Evolutionary conservation across 192 early-diverging fungal species (phyloP).

Genomic region (Martensiomyces pterosporus): DNA sequence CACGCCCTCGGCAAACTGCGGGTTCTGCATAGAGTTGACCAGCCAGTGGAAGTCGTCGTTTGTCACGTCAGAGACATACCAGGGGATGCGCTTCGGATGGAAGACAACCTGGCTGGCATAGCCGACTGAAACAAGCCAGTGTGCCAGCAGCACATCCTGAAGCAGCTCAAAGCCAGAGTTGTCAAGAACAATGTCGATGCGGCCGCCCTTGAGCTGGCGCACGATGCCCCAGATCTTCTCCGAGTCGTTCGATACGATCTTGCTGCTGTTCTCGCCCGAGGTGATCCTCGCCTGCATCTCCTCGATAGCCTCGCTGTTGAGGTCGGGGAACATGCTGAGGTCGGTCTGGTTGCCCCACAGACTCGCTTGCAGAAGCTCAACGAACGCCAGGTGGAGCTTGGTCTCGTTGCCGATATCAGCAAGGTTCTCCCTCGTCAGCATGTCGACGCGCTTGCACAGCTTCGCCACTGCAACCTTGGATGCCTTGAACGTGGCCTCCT

Average conservation of each 20-base stretch:
- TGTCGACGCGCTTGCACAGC: slow-evolving; percentile 58
- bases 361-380: slow-evolving; percentile 68
- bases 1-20: slow-evolving; percentile 17
- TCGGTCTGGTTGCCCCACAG: slow-evolving; percentile 93
- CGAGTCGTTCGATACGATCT: slow-evolving; percentile 72
- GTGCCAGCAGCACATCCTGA: slow-evolving; percentile 81
- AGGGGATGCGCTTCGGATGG: slow-evolving; percentile 85
- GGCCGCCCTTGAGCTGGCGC: slow-evolving; percentile 50
- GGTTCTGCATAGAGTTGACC: slow-evolving; percentile 18
- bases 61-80: slow-evolving; percentile 97
- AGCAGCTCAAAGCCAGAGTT: slow-evolving; percentile 93
- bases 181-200: slow-evolving; percentile 84
- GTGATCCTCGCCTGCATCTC: slow-evolving; percentile 59
- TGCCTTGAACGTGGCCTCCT: slow-evolving; percentile 63
- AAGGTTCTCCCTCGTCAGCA: slow-evolving; percentile 19
- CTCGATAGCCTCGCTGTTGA: slow-evolving; percentile 62
- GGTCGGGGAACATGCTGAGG: slow-evolving; percentile 71
- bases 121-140: slow-evolving; percentile 70
- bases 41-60: slow-evolving; percentile 74
- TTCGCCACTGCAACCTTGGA: slow-evolving; percentile 62
- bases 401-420: slow-evolving; percentile 10
- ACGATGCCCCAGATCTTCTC: slow-evolving; percentile 59
- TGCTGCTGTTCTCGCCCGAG: slow-evolving; percentile 43
- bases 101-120: slow-evolving; percentile 68
- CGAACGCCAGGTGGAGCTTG: slow-evolving; percentile 51